Base-by-base conservation (phyloP, 495 filamentous ascomycete genomes). In the Penicillium arizonense region DNA sequence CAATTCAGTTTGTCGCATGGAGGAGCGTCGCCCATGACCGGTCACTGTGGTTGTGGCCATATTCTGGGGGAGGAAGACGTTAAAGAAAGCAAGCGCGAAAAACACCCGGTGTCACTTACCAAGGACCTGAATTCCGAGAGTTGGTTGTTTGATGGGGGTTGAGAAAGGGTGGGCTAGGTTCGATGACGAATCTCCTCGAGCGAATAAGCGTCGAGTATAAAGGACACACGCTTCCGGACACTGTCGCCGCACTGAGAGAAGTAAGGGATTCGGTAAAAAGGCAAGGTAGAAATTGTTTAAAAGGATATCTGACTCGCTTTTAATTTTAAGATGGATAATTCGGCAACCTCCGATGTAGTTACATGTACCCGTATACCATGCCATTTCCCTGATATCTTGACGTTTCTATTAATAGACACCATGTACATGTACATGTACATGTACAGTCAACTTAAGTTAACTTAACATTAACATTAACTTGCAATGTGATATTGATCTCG, bases 31-130 rank as follows among this genome's bases (percentile, higher is more conserved):
- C 44, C 73, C 75, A 55, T 72, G 72, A 26, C 72, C 74, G 24
- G 73, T 77, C 44, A 76, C 64, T 42, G 71, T 72, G 13, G 71
- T 72, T 48, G 74, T 77, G 33, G 71, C 70, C 75, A 78, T 75
- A 43, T 52, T 61, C 52, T 26, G 39, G 20, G 24, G 30, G 43
- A 37, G 36, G 38, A 28, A 35, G 32, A 43, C 10, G 42, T 59
- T 49, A 48, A 52, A 44, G 39, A 6, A 16, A 30, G 20, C 38
- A 21, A 45, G 11, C 24, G 14, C 28, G 12, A 21, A 30, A 23
- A 14, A 5, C 32, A 49, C 32, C 6, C 3, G 16, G 47, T 11
- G 14, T 50, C 14, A 47, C 54, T 47, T 46, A 57, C 54, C 54
- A 51, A 30, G 28, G 32, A 21, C 35, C 47, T 51, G 13, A 30